These are phyloP conservation scores for Exserohilum rostratum DNA, from an alignment of 2,329 filamentous ascomycete genomes.

Conservation along the genomic window DNA sequence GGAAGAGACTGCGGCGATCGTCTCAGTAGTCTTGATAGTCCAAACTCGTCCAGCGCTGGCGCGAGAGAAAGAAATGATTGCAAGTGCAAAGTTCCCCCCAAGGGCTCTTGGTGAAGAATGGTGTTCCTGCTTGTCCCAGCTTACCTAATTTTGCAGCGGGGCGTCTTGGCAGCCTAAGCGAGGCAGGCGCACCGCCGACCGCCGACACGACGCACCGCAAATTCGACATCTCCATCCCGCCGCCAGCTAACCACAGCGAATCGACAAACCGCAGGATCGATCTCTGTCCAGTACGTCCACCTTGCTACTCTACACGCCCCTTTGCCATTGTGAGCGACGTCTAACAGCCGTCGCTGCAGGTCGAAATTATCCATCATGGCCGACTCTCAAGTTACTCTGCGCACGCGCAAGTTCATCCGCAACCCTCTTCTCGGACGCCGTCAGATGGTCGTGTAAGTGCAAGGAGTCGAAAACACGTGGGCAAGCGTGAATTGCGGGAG, in stretches of 20 bases:
- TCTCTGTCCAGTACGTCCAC: slow-evolving; percentile 41
- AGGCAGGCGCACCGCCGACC: slow-evolving; percentile 17
- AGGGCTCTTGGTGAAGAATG: background rate
- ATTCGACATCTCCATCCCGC: slow-evolving; percentile 41
- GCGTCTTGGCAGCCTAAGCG: slow-evolving; percentile 22
- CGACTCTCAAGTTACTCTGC: slow-evolving; percentile 66
- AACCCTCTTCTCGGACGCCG: slow-evolving; percentile 98
- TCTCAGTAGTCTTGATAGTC: background rate
- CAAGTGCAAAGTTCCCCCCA: background rate
- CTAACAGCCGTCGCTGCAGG: slow-evolving; percentile 32
- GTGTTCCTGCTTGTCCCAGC: slow-evolving; percentile 13
- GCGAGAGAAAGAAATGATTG: background rate
- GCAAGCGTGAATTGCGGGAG: slow-evolving; percentile 20
- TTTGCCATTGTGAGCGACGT: slow-evolving; percentile 7
- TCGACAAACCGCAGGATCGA: slow-evolving; percentile 44
- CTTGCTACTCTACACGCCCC: slow-evolving; percentile 10
- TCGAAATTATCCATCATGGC: slow-evolving; percentile 72
- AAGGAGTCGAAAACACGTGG: slow-evolving; percentile 18
- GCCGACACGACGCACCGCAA: slow-evolving; percentile 23
- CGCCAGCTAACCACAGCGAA: slow-evolving; percentile 39
- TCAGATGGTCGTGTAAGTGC: slow-evolving; percentile 96
- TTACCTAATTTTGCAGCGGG: slow-evolving; percentile 31
- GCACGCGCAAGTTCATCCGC: slow-evolving; percentile 99
- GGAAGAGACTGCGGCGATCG: background rate
- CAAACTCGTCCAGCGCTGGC: background rate